Evolutionary conservation across 768 basidiomycete genomes (phyloP), one percentile per base, ranked within the genome.

Genomic region (Tricholoma hemisulphureum): DNA sequence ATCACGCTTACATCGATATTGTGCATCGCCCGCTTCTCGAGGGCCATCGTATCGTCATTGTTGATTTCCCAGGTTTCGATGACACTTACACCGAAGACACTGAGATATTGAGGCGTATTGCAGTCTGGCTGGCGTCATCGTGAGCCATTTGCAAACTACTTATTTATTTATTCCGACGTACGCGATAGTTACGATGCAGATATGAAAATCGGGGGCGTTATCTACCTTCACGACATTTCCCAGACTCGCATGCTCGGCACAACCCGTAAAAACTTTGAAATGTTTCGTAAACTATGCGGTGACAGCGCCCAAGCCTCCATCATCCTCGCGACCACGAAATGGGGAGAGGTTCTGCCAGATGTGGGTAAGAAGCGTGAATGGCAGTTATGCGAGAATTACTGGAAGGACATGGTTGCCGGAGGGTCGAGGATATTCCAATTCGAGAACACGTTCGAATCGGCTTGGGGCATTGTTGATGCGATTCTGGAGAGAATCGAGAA

Each of bases 231-330:
- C 58, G 73, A 76, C 10, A 77, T 77, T 58, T 58, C 63, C 11
- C 75, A 77, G 43, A 58, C 68, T 58, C 61, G 72, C 28, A 69
- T 78, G 66, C 71, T 71, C 39, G 75, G 75, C 20, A 69, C 70
- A 2, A 71, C 72, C 31, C 67, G 64, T 34, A 73, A 71, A 55
- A 80, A 78, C 65, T 76, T 79, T 53, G 68, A 67, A 31, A 72
- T 80, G 66, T 80, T 80, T 65, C 69, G 71, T 48, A 71, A 76
- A 51, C 69, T 80, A 14, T 81, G 80, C 61, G 79, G 79, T 18
- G 73, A 72, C 18, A 68, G 53, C 48, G 68, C 74, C 6, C 70
- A 76, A 56, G 68, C 70, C 32, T 78, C 79, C 57, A 73, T 81
- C 52, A 70, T 78, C 46, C 69, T 81, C 54, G 73, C 71, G 41